Evolutionary conservation across 2,329 filamentous ascomycete species (phyloP).

Genomic region (Acephala macrosclerotiorum): DNA sequence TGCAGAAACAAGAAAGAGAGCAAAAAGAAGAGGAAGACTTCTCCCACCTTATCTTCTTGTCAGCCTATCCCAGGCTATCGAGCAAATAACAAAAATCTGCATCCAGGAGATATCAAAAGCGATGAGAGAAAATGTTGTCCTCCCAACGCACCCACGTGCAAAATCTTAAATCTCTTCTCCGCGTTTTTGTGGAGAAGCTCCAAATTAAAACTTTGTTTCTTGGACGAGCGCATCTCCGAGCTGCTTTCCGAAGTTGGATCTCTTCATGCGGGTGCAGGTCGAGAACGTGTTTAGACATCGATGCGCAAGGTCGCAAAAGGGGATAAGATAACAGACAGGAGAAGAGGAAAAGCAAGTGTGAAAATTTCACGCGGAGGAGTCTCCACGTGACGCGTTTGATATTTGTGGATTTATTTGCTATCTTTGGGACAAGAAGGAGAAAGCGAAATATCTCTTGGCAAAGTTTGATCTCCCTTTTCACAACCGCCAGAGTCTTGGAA

Average conservation of each 20-base stretch:
- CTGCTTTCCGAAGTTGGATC: not conserved
- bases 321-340: not conserved
- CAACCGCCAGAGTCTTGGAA: not conserved
- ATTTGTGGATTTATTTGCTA: not conserved
- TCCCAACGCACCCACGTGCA: conserved; percentile 7
- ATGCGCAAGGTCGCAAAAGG: not conserved
- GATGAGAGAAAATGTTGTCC: not conserved
- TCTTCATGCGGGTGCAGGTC: not conserved
- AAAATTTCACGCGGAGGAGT: not conserved
- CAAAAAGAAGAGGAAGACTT: not conserved
- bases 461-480: conserved; percentile 4
- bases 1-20: not conserved
- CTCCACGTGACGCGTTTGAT: not conserved
- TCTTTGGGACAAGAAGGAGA: too few relatives aligned
- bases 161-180: not conserved
- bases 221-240: not conserved
- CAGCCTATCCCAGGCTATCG: too few relatives aligned
- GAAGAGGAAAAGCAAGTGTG: too few relatives aligned
- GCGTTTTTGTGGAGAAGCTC: not conserved
- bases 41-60: conserved; percentile 3
- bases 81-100: too few relatives aligned
- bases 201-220: not conserved
- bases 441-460: not conserved
- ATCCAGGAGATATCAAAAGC: not conserved
- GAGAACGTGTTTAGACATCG: too few relatives aligned